Base-by-base conservation (phyloP, 2,329 filamentous ascomycete species). In the Lasiodiplodia sp. region DNA sequence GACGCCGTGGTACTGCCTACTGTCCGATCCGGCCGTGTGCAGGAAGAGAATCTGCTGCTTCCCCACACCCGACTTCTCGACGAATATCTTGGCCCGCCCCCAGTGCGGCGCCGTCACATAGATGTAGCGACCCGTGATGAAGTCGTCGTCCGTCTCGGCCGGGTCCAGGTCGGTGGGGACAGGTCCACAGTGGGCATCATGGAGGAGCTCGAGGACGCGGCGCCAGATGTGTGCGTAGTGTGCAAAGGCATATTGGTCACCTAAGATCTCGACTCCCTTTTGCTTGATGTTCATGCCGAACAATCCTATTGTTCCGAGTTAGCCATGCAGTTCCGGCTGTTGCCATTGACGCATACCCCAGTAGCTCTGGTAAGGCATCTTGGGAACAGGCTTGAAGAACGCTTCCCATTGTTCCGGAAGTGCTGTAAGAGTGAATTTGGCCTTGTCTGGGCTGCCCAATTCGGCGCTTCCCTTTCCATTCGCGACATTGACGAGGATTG, bases 1-100 rank as follows among this genome's bases (percentile, higher is more conserved):
- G 2, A 86, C 83, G 23, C 84, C 83, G 65, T 86, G 84, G 65
- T 85, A 86, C 71, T 86, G 83, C 34, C 84, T 74, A 34, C 78
- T 77, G 70, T 86, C 84, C 60, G 80, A 81, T 2, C 83, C 83
- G 16, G 82, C 82, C 0, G 82, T 83, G 69, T 84, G 82, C 5
- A 82, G 72, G 70, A 84, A 83, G 23, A 80, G 40, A 57, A 86
- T 84, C 31, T 80, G 78, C 67, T 85, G 81, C 23, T 80, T 78
- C 1, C 84, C 84, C 2, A 78, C 79, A 7, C 84, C 84, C 5
- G 82, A 77, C 28, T 76, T 78, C 70, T 86, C 84, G 71, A 84
- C 84, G 74, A 85, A 86, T 38, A 85, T 73, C 75, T 86, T 86
- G 70, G 78, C 82, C 12, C 78, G 77, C 12, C 83, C 84, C 83